Evolutionary conservation across 352 stramenopile genomes (phyloP).

Genomic region (Phytophthora uliginosa): DNA sequence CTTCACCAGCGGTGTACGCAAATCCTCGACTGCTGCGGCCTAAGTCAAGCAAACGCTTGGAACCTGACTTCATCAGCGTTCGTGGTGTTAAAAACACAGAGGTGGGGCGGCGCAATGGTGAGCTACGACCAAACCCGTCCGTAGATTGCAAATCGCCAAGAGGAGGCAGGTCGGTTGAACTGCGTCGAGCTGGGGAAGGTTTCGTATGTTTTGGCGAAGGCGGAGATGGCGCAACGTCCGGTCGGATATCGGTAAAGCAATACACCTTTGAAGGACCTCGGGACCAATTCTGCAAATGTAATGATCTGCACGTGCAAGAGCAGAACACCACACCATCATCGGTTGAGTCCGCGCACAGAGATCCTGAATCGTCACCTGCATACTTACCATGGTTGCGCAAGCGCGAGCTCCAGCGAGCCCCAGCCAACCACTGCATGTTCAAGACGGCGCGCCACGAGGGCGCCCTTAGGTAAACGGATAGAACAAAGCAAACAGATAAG

Average conservation of each 20-base stretch:
- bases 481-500: no score
- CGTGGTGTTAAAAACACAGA: conserved; percentile 39
- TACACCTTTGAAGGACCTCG: conserved; percentile 29
- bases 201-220: conserved; percentile 9
- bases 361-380: no score
- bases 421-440: no score
- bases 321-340: no score
- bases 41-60: conserved; percentile 38
- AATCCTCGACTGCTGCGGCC: conserved; percentile 11
- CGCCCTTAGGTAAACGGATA: no score
- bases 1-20: neutral
- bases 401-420: no score
- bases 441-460: no score
- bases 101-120: conserved; percentile 5
- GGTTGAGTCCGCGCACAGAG: no score
- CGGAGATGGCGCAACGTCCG: neutral
- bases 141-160: conserved; percentile 17
- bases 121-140: conserved; percentile 7
- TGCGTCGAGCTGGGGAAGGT: conserved; percentile 5
- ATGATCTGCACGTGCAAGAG: no score
- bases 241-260: conserved; percentile 22
- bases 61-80: conserved; percentile 26
- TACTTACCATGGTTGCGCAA: no score
- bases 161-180: conserved; percentile 20
- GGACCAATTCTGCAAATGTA: conserved; percentile 17